Conservation (phyloP, 768 basidiomycete genomes). For the Dacryopinax spathularia region DNA sequence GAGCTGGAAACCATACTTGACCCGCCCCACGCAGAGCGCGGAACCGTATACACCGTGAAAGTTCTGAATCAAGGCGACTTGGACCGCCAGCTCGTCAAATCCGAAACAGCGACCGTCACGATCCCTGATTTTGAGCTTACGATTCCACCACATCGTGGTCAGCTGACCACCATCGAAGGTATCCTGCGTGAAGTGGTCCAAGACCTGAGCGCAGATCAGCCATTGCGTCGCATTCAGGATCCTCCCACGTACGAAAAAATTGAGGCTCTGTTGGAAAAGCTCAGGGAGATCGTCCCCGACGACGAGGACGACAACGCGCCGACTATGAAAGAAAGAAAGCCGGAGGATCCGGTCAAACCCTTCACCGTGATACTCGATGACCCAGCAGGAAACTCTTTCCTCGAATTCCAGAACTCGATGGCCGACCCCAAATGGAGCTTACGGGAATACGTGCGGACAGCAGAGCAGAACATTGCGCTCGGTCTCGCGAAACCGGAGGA, state of each 20-base stretch:
- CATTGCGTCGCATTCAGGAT: constrained; percentile 66
- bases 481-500: constrained; percentile 44
- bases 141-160: constrained; percentile 72
- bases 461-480: constrained; percentile 64
- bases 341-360: constrained; percentile 43
- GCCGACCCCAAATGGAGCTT: constrained; percentile 88
- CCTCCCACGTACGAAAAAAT: constrained; percentile 59
- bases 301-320: constrained; percentile 27
- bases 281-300: constrained; percentile 51
- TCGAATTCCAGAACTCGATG: constrained; percentile 77
- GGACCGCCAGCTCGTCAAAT: constrained; percentile 86
- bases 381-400: constrained; percentile 90
- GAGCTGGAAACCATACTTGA: not conserved
- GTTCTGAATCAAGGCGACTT: constrained; percentile 64
- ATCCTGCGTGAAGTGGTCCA: constrained; percentile 66
- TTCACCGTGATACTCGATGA: constrained; percentile 85
- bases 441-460: constrained; percentile 62
- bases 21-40: constrained; percentile 48
- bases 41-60: constrained; percentile 64
- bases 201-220: constrained; percentile 72
- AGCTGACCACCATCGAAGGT: constrained; percentile 94
- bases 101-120: constrained; percentile 59
- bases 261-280: constrained; percentile 50
- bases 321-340: constrained; percentile 17
- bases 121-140: constrained; percentile 86